Evolutionary conservation across 768 basidiomycete genomes (phyloP).

Genomic region (Xerocomus brunneocitrinus): DNA sequence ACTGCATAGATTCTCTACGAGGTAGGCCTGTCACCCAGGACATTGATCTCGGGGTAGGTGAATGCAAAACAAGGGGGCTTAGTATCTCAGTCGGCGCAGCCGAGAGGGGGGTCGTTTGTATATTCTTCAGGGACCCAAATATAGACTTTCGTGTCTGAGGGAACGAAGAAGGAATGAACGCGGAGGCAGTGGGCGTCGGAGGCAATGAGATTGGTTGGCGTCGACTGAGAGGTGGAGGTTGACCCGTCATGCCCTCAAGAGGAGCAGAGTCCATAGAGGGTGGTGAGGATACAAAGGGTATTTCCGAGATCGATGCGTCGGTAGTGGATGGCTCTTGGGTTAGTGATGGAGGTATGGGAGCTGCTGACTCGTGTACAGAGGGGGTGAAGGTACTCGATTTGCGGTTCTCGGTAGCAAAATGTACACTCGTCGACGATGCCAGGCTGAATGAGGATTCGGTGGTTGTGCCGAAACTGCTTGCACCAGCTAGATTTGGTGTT

Average conservation of each 20-base stretch:
- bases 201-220: slow-evolving; percentile 32
- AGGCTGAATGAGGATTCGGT: background rate
- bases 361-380: background rate
- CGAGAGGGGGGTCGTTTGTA: slow-evolving; percentile 24
- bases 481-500: background rate
- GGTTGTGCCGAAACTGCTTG: background rate
- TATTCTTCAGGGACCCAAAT: slow-evolving; percentile 18
- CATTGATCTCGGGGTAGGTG: slow-evolving; percentile 19
- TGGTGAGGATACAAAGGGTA: slow-evolving; percentile 13
- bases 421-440: background rate
- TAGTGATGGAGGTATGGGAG: background rate
- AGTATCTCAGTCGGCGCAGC: slow-evolving; percentile 26
- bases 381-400: background rate
- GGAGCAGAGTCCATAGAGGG: slow-evolving; percentile 9
- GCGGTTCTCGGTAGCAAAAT: background rate
- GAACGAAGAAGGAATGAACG: slow-evolving; percentile 14
- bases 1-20: slow-evolving; percentile 23
- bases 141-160: slow-evolving; percentile 16
- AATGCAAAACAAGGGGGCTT: slow-evolving; percentile 28
- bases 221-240: slow-evolving; percentile 27
- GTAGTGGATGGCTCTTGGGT: slow-evolving; percentile 1
- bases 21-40: slow-evolving; percentile 12
- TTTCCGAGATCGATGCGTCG: background rate
- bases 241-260: slow-evolving; percentile 5
- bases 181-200: slow-evolving; percentile 26